These are phyloP conservation scores for Talaromyces rugulosus DNA, from an alignment of 2,329 filamentous ascomycete species.

Conservation along the genomic window DNA sequence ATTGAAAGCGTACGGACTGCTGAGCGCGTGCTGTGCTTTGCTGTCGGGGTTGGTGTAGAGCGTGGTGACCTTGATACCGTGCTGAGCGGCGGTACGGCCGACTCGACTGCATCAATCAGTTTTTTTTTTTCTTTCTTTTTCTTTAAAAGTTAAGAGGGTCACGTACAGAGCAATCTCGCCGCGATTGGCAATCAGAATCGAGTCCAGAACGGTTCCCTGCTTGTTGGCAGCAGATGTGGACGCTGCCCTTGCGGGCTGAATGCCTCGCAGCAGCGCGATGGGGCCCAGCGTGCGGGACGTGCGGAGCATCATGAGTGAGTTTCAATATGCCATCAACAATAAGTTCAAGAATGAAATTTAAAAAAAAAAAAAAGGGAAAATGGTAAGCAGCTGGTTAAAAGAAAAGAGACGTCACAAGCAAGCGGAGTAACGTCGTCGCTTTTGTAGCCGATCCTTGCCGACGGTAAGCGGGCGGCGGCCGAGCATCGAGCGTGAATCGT, in stretches of 20 bases:
- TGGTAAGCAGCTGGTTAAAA: neutral
- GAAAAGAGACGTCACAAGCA: neutral
- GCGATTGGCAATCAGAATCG: constrained; percentile 91
- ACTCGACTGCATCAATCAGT: constrained; percentile 57
- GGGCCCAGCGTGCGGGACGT: constrained; percentile 1
- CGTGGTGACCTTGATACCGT: constrained; percentile 89
- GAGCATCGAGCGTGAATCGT: neutral
- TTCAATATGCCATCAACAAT: neutral
- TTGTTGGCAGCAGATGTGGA: constrained; percentile 3
- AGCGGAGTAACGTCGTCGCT: constrained; percentile 23
- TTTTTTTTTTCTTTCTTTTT: neutral
- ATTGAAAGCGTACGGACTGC: constrained; percentile 77
- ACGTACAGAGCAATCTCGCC: constrained; percentile 83
- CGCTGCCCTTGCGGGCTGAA: neutral
- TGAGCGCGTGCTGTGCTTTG: constrained; percentile 78
- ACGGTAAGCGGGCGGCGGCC: neutral
- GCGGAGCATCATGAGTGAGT: neutral
- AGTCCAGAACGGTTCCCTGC: constrained; percentile 48
- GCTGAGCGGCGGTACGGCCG: constrained; percentile 76
- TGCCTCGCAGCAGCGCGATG: constrained; percentile 6
- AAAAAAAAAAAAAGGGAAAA: neutral
- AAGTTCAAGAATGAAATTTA: neutral
- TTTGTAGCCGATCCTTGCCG: constrained; percentile 14
- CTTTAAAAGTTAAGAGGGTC: neutral
- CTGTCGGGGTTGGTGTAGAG: constrained; percentile 93